Evolutionary conservation across 1,284 basidiomycete genomes (phyloP).

Genomic region (Rhizoctonia solani): DNA sequence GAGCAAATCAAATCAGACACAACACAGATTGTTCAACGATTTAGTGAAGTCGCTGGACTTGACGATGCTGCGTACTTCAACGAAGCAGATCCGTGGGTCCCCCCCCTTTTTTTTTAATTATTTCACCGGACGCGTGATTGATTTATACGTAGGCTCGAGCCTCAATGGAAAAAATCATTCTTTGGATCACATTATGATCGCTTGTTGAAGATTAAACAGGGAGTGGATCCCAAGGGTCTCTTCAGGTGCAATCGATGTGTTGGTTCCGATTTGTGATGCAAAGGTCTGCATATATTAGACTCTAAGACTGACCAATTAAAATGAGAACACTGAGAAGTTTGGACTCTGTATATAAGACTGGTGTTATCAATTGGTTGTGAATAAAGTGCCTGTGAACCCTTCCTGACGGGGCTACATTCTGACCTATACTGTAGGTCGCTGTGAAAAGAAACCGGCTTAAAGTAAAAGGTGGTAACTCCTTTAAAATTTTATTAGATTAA

Average conservation of each 20-base stretch:
- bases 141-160: slow-evolving; percentile 4
- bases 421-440: too few species aligned
- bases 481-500: too few species aligned
- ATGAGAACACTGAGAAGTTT: too few species aligned
- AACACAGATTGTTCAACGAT: slow-evolving; percentile 42
- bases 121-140: not conserved
- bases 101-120: not conserved
- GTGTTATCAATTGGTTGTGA: too few species aligned
- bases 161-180: slow-evolving; percentile 24
- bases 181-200: slow-evolving; percentile 22
- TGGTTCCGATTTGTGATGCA: too few species aligned
- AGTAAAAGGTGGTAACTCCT: too few species aligned
- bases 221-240: not conserved
- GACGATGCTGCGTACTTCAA: slow-evolving; percentile 51
- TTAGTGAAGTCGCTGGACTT: slow-evolving; percentile 41
- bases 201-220: slow-evolving; percentile 13
- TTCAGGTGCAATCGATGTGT: slow-evolving; percentile 2
- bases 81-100: slow-evolving; percentile 50
- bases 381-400: too few species aligned
- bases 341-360: too few species aligned
- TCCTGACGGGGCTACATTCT: too few species aligned
- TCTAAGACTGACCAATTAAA: too few species aligned
- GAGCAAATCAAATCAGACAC: slow-evolving; percentile 41
- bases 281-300: too few species aligned
- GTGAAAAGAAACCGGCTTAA: too few species aligned